A percentile compares a stretch with the other conserved stretches of the same genome.
These are phyloP conservation scores for Psilocybe cubensis DNA, from an alignment of 768 basidiomycete species.

Conservation along the genomic window DNA sequence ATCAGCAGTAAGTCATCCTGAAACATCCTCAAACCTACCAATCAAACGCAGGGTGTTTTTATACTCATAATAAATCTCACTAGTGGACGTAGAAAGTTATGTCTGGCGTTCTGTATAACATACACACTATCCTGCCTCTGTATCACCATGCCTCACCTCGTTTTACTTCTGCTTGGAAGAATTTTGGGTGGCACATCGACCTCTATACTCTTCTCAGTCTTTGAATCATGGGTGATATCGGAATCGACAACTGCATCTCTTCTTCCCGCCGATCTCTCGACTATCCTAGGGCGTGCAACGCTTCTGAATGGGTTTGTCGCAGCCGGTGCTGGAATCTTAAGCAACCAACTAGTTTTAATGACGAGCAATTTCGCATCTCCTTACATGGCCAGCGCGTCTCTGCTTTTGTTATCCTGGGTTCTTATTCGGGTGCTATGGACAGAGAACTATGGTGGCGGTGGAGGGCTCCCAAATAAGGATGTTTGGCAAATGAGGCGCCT, in stretches of 20 bases:
- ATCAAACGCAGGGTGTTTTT: too few relatives aligned
- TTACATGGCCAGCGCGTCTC: constrained; percentile 62
- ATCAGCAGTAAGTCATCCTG: constrained; percentile 62
- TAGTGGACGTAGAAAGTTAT: constrained; percentile 71
- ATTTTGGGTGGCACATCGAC: constrained; percentile 74
- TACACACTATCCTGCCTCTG: constrained; percentile 64
- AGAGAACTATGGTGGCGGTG: constrained; percentile 69
- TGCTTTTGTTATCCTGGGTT: constrained; percentile 58
- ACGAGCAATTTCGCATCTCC: constrained; percentile 62
- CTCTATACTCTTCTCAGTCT: constrained; percentile 75
- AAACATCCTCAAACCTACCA: too few relatives aligned
- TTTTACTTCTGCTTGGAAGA: constrained; percentile 65
- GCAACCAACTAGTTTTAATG: constrained; percentile 62
- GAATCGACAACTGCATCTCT: constrained; percentile 55
- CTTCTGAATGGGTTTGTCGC: constrained; percentile 77
- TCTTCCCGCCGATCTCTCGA: constrained; percentile 60
- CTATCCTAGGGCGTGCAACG: constrained; percentile 74
- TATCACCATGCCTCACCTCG: constrained; percentile 58
- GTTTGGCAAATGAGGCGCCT: constrained; percentile 57
- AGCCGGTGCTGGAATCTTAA: constrained; percentile 63
- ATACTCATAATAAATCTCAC: too few relatives aligned
- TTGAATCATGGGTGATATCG: constrained; percentile 80
- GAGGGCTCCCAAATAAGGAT: constrained; percentile 35
- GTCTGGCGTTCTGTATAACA: constrained; percentile 72
- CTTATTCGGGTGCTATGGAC: constrained; percentile 63